Conservation (phyloP, 768 basidiomycete genomes). For the Roridomyces roridus region DNA sequence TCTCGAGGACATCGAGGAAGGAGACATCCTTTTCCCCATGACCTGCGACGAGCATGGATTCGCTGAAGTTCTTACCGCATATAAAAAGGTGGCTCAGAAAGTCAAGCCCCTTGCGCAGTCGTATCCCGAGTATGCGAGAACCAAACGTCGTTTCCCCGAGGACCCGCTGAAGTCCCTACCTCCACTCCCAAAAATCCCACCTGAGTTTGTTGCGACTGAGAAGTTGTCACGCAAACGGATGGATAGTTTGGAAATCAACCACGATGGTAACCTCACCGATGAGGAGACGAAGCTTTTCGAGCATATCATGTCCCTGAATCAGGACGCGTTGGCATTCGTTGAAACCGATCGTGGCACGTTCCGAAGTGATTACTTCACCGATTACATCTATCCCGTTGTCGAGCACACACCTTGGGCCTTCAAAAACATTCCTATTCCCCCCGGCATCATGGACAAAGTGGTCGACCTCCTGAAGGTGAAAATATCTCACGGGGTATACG, state of each 20-base stretch:
- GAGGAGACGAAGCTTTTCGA: constrained; percentile 43
- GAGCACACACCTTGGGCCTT: constrained; percentile 43
- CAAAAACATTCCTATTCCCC: constrained; percentile 41
- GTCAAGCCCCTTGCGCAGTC: neutral
- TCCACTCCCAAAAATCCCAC: constrained; percentile 33
- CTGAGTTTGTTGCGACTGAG: constrained; percentile 36
- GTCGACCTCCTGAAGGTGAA: constrained; percentile 36
- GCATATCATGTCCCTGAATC: constrained; percentile 37
- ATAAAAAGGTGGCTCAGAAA: constrained; percentile 1
- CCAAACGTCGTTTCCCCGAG: constrained; percentile 27
- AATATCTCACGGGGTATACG: constrained; percentile 42
- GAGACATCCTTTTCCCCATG: no score
- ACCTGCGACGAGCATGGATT: no score
- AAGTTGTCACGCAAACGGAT: constrained; percentile 33
- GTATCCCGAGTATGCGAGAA: neutral
- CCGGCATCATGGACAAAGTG: constrained; percentile 37
- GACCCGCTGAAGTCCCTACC: constrained; percentile 40
- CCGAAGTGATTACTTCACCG: constrained; percentile 29
- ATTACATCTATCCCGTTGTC: constrained; percentile 36
- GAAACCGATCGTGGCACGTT: constrained; percentile 29
- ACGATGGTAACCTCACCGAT: constrained; percentile 36
- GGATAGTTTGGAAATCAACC: constrained; percentile 32
- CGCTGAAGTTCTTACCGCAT: neutral
- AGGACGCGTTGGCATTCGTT: constrained; percentile 39
- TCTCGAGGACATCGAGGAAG: no score